phyloP scores from a whole-genome alignment of 768 basidiomycete genomes.

The Punctularia strigosozonata region DNA sequence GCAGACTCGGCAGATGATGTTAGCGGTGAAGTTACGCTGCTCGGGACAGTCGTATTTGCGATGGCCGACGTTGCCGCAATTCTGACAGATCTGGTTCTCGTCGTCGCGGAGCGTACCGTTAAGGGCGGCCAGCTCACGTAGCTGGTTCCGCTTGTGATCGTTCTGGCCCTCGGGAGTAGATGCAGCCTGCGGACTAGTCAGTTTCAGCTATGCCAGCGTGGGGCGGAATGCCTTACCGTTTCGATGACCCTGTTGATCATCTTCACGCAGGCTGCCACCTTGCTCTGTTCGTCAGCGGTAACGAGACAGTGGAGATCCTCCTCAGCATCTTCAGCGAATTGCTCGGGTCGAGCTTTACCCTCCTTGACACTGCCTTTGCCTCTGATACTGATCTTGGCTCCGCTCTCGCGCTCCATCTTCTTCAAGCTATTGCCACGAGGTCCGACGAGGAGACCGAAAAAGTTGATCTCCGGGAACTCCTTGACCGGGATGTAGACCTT shows the following conservation, averaged over 20 bases:
- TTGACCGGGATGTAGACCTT: conserved; percentile 99
- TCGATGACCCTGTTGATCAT: conserved; percentile 98
- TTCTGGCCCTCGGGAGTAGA: conserved; percentile 99
- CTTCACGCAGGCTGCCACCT: conserved; percentile 82
- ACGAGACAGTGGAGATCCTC: conserved; percentile 98
- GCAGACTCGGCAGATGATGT: conserved; percentile 98
- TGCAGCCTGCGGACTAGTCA: conserved; percentile 56
- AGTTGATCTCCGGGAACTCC: conserved; percentile 99
- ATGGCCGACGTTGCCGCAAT: conserved; percentile 88
- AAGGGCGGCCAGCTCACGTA: conserved; percentile 92
- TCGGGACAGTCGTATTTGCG: conserved; percentile 99
- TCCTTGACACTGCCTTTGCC: conserved; percentile 99
- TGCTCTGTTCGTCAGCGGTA: conserved; percentile 84
- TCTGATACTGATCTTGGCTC: conserved; percentile 96
- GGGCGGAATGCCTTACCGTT: conserved; percentile 48
- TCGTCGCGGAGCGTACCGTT: conserved; percentile 99
- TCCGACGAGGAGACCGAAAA: conserved; percentile 95
- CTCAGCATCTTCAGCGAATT: conserved; percentile 92
- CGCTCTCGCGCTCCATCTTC: conserved; percentile 97
- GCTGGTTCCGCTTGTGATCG: conserved; percentile 97
- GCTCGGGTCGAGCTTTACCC: conserved; percentile 92
- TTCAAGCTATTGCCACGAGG: conserved; percentile 98
- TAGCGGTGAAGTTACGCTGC: conserved; percentile 96
- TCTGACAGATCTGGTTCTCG: conserved; percentile 98
- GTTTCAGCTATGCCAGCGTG: neutral